Conservation (phyloP, 148 eudicot species). For the Chenopodium suecicum region DNA sequence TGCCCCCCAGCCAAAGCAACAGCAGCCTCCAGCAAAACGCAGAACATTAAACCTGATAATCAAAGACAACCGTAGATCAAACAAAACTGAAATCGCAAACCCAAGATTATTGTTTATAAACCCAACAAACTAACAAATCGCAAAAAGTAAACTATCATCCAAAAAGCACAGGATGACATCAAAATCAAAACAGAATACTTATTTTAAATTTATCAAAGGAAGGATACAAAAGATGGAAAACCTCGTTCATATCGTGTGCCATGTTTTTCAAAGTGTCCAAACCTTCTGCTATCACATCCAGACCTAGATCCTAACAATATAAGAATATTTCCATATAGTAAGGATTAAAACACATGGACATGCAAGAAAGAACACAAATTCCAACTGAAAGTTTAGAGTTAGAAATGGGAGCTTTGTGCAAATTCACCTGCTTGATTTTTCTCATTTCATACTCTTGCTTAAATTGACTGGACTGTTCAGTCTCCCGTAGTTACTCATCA, state of each 20-base stretch:
- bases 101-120: too few relatives aligned
- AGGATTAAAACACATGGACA: neutral
- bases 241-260: constrained; percentile 99
- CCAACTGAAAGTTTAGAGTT: neutral
- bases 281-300: constrained; percentile 93
- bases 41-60: too few relatives aligned
- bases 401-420: neutral
- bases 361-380: constrained; percentile 7
- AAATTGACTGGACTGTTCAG: constrained; percentile 87
- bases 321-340: constrained; percentile 15
- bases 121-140: too few relatives aligned
- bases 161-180: neutral
- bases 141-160: too few relatives aligned
- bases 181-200: neutral
- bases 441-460: constrained; percentile 94
- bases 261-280: constrained; percentile 84
- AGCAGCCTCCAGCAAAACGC: constrained; percentile 9
- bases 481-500: constrained; percentile 67
- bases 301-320: constrained; percentile 76
- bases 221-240: constrained; percentile 26
- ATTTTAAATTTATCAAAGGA: constrained; percentile 1
- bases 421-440: constrained; percentile 76
- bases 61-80: too few relatives aligned
- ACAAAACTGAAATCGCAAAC: too few relatives aligned
- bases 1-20: constrained; percentile 28